Percentiles rank a stretch among this genome's conserved stretches.
phyloP scores from a whole-genome alignment of 768 basidiomycete species.

The Lactarius hengduanensis region DNA sequence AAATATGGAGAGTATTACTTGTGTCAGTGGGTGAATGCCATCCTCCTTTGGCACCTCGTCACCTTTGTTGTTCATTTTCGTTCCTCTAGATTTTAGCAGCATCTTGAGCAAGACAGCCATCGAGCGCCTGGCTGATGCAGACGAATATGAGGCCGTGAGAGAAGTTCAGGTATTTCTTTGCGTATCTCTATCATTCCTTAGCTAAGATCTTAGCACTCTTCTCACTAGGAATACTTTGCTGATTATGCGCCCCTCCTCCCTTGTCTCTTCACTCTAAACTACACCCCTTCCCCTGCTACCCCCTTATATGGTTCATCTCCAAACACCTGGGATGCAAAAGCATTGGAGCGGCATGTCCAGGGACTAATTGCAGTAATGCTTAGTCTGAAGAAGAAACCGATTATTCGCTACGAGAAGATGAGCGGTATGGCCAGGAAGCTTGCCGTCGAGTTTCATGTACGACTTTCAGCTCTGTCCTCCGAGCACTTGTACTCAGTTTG shows the following conservation, averaged over 20 bases:
- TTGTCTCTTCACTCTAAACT: slow-evolving; percentile 83
- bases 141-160: slow-evolving; percentile 93
- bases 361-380: slow-evolving; percentile 84
- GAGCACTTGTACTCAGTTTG: slow-evolving; percentile 20
- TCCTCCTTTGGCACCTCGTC: slow-evolving; percentile 10
- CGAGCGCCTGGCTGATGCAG: slow-evolving; percentile 88
- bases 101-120: slow-evolving; percentile 86
- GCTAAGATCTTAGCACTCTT: slow-evolving; percentile 22
- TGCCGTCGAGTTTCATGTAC: slow-evolving; percentile 80
- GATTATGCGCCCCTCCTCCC: slow-evolving; percentile 90
- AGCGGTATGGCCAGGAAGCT: slow-evolving; percentile 89
- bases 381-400: slow-evolving; percentile 93
- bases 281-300: slow-evolving; percentile 57
- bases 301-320: slow-evolving; percentile 72
- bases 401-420: slow-evolving; percentile 93
- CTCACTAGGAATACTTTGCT: slow-evolving; percentile 87
- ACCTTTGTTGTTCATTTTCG: slow-evolving; percentile 13
- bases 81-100: slow-evolving; percentile 85
- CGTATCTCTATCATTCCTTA: slow-evolving; percentile 13
- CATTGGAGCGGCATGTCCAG: slow-evolving; percentile 75
- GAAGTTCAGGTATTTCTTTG: slow-evolving; percentile 81
- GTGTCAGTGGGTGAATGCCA: slow-evolving; percentile 86
- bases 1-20: slow-evolving; percentile 98
- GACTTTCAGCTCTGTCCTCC: slow-evolving; percentile 23
- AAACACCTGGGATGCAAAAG: slow-evolving; percentile 71